phyloP scores from a whole-genome alignment of 345 rosid species.

The Boechera divaricarpa region DNA sequence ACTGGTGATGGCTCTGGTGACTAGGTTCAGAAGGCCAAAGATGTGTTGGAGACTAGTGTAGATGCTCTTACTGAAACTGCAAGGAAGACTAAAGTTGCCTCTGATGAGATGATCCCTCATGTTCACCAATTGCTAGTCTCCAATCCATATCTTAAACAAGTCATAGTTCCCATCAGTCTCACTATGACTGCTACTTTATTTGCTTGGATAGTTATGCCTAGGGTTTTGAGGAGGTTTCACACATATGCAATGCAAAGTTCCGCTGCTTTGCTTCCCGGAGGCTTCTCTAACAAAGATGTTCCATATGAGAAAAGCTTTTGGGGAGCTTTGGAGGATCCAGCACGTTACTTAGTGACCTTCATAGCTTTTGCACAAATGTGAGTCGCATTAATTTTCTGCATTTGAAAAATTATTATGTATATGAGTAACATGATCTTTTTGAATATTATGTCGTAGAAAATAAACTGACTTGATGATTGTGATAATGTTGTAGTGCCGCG shows the following conservation, averaged over 20 bases:
- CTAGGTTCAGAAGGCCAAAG: conserved; percentile 63
- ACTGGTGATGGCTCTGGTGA: no score
- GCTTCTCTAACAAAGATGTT: conserved; percentile 49
- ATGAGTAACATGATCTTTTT: neutral
- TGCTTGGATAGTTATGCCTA: conserved; percentile 94
- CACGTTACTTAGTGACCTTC: conserved; percentile 78
- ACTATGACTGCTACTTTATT: conserved; percentile 64
- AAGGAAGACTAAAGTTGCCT: conserved; percentile 64
- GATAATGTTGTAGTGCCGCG: conserved; percentile 58
- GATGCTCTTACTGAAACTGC: conserved; percentile 58
- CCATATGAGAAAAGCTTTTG: conserved; percentile 84
- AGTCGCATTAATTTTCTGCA: no score
- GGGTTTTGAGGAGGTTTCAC: conserved; percentile 73
- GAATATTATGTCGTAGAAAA: neutral
- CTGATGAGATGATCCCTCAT: conserved; percentile 64
- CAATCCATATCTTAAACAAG: conserved; percentile 67
- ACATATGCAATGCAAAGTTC: conserved; percentile 61
- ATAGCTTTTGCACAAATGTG: conserved; percentile 85
- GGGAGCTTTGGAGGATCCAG: conserved; percentile 94
- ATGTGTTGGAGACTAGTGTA: conserved; percentile 55
- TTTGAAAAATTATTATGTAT: neutral
- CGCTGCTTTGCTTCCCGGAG: conserved; percentile 55
- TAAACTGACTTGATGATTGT: neutral
- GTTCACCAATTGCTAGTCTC: conserved; percentile 64
- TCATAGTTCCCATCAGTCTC: conserved; percentile 62